phyloP scores from a whole-genome alignment of 2,329 filamentous ascomycete genomes.

The Cladosporium phlei region DNA sequence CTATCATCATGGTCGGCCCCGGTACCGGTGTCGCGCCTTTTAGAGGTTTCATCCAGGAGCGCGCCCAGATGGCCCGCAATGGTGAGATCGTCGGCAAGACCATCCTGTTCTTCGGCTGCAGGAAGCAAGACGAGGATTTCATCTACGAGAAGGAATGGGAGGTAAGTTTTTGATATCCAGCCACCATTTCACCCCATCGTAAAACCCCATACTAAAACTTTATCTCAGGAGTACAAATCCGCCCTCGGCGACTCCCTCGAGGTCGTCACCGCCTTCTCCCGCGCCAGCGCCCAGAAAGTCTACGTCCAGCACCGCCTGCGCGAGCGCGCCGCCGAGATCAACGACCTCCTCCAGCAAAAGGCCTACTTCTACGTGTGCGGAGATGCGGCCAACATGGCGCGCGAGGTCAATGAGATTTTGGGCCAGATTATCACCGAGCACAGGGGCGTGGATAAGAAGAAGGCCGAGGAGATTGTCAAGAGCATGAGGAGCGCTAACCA shows the following conservation, averaged over 20 bases:
- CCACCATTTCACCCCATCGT: conserved; percentile 12
- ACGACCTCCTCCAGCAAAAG: conserved; percentile 77
- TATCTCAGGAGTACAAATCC: conserved; percentile 68
- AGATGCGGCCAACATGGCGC: conserved; percentile 79
- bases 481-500: conserved; percentile 90
- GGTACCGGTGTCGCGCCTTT: conserved; percentile 96
- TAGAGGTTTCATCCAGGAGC: conserved; percentile 90
- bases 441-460: conserved; percentile 73
- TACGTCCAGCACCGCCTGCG: conserved; percentile 93
- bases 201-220: conserved; percentile 13
- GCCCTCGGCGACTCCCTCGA: conserved; percentile 83
- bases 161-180: conserved; percentile 52
- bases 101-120: conserved; percentile 91
- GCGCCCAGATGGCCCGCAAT: conserved; percentile 73
- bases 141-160: conserved; percentile 89
- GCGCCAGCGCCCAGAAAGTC: conserved; percentile 78
- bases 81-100: conserved; percentile 82
- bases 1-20: conserved; percentile 91
- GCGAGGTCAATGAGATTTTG: conserved; percentile 62
- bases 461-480: conserved; percentile 96
- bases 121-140: conserved; percentile 83
- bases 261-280: conserved; percentile 91
- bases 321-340: conserved; percentile 77
- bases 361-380: conserved; percentile 98
- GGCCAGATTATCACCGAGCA: conserved; percentile 81